Evolutionary conservation across 2,329 filamentous ascomycete species (phyloP).

Genomic region (Byssoonygena ceratinophila): DNA sequence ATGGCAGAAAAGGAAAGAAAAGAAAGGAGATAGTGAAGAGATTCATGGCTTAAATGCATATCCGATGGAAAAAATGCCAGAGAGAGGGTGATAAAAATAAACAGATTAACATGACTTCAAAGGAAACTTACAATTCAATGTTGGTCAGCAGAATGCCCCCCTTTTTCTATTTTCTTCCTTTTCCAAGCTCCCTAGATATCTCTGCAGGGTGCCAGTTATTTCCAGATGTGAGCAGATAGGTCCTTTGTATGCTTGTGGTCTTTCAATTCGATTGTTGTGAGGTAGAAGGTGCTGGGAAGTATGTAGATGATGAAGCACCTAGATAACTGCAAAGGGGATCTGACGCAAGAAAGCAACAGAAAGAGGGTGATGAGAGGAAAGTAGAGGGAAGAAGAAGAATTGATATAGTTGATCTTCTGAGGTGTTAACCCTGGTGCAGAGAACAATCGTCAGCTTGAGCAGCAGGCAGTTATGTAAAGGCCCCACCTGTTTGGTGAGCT

Average conservation of each 20-base stretch:
- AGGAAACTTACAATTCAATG: slow-evolving; percentile 8
- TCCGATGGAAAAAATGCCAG: not conserved
- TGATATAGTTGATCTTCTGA: not conserved
- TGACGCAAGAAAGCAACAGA: not conserved
- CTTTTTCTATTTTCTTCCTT: not conserved
- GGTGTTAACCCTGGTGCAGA: not conserved
- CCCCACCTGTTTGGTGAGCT: not conserved
- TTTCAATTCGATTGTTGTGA: not conserved
- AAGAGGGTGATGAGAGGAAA: not conserved
- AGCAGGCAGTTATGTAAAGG: not conserved
- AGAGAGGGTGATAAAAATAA: not conserved
- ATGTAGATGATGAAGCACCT: not conserved
- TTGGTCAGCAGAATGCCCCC: not conserved
- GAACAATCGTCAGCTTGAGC: not conserved
- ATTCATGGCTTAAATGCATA: not conserved
- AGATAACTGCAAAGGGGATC: not conserved
- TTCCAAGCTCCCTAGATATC: not conserved
- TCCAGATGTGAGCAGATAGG: not conserved
- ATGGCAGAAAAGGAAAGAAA: not conserved
- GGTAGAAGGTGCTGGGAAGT: not conserved
- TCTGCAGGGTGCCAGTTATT: not conserved
- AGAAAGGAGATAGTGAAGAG: not conserved
- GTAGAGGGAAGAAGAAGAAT: not conserved
- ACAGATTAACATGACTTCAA: not conserved
- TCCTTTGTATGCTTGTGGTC: not conserved